phyloP scores from a whole-genome alignment of 148 eudicot genomes.

The Chenopodium suecicum region DNA sequence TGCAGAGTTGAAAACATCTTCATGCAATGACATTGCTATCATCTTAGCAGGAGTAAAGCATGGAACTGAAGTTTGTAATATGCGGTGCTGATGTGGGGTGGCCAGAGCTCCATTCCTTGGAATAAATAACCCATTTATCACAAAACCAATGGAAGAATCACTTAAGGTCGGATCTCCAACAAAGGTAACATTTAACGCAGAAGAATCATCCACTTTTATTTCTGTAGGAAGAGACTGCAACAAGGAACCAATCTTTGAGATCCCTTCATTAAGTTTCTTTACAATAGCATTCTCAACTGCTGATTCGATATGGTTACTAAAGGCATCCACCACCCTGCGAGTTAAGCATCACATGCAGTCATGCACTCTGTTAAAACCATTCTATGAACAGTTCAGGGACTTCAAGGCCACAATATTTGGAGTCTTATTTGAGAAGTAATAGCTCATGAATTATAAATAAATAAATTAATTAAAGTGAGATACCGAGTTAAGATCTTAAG shows the following conservation, averaged over 20 bases:
- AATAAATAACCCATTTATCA: constrained; percentile 61
- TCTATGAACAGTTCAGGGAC: neutral
- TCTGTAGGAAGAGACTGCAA: constrained; percentile 69
- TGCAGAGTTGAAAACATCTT: constrained; percentile 75
- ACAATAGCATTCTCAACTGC: constrained; percentile 70
- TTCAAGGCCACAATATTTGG: neutral
- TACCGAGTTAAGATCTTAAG: neutral
- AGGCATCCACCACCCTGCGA: constrained; percentile 75
- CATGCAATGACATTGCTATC: constrained; percentile 73
- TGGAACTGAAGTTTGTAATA: constrained; percentile 30
- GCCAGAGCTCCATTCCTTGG: constrained; percentile 31
- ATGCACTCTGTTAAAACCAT: constrained; percentile 8
- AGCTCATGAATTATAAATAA: neutral
- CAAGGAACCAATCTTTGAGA: constrained; percentile 48
- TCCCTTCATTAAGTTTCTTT: constrained; percentile 52
- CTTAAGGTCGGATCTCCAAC: constrained; percentile 55
- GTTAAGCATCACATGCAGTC: constrained; percentile 23
- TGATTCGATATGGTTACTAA: constrained; percentile 57
- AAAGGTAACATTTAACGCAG: constrained; percentile 65
- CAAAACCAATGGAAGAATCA: constrained; percentile 47
- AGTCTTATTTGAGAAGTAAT: neutral
- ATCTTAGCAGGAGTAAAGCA: constrained; percentile 49
- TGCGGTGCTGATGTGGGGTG: constrained; percentile 24
- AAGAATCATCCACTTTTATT: constrained; percentile 52
- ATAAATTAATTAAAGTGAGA: neutral